Percentiles rank a stretch among this genome's conserved stretches.
These are phyloP conservation scores for Backusella luteola DNA, from an alignment of 192 early-diverging fungal genomes.

Conservation along the genomic window DNA sequence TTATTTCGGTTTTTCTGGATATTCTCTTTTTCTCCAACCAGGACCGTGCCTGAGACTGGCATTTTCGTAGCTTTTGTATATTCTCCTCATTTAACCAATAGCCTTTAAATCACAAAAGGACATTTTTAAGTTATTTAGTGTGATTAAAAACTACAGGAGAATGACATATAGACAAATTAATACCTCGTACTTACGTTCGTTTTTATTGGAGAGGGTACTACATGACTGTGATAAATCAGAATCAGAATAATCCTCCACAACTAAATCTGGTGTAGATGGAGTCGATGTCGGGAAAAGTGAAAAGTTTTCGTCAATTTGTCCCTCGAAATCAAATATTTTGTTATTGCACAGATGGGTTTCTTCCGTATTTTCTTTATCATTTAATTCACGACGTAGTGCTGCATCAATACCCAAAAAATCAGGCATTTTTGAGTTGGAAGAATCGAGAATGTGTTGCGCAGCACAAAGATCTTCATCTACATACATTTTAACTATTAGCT, in stretches of 20 bases:
- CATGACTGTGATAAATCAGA: conserved; percentile 12
- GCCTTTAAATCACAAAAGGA: neutral
- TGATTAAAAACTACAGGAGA: neutral
- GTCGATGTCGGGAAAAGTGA: neutral
- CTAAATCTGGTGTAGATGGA: conserved; percentile 13
- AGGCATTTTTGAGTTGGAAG: conserved; percentile 80
- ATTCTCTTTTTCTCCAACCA: conserved; percentile 3
- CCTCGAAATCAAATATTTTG: neutral
- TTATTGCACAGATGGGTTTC: conserved; percentile 11
- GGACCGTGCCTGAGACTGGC: conserved; percentile 17
- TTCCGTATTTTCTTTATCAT: conserved; percentile 28
- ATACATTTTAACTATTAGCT: neutral
- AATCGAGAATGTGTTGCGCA: conserved; percentile 83
- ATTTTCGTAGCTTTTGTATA: conserved; percentile 10
- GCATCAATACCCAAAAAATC: conserved; percentile 85
- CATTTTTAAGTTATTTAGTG: neutral
- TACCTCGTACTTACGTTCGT: neutral
- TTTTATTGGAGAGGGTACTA: neutral
- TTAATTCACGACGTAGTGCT: conserved; percentile 56
- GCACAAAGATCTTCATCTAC: conserved; percentile 69
- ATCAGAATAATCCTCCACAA: conserved; percentile 9
- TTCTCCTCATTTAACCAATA: conserved; percentile 25
- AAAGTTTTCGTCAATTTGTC: neutral
- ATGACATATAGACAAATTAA: neutral
- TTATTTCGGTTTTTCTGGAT: conserved; percentile 11